Evolutionary conservation across 345 rosid genomes (phyloP).

Genomic region (Eucalyptus regnans): DNA sequence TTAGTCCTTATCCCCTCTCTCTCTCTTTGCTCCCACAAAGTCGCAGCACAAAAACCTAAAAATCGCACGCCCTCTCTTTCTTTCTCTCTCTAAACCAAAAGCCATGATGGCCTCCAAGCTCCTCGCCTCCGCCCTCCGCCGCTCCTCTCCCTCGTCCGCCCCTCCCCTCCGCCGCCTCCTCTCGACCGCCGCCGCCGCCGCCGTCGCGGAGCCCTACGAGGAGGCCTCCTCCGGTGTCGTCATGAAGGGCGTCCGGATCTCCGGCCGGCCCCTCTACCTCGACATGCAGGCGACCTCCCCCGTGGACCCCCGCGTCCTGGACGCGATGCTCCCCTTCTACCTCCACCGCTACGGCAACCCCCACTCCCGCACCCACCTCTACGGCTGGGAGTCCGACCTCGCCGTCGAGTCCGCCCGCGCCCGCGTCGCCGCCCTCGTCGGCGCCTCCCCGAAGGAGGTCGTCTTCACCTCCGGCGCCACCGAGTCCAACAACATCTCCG

Average conservation of each 20-base stretch:
- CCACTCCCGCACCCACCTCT: conserved; percentile 93
- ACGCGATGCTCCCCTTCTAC: conserved; percentile 74
- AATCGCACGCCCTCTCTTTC: neutral
- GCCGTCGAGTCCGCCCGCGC: conserved; percentile 80
- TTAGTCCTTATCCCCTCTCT: neutral
- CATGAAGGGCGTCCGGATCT: conserved; percentile 65
- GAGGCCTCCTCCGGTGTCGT: conserved; percentile 24
- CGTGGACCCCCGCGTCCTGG: conserved; percentile 79
- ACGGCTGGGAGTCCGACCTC: conserved; percentile 93
- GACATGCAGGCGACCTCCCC: conserved; percentile 89
- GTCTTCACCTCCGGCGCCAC: conserved; percentile 95
- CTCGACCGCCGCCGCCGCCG: conserved; percentile 8
- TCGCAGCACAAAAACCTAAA: neutral
- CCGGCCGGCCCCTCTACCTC: conserved; percentile 62
- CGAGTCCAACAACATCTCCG: conserved; percentile 76
- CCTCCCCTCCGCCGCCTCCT: conserved; percentile 15
- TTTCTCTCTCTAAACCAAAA: neutral
- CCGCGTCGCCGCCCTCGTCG: conserved; percentile 62
- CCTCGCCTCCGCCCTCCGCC: conserved; percentile 34
- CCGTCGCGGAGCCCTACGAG: conserved; percentile 15
- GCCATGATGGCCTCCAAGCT: conserved; percentile 48
- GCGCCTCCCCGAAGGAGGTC: conserved; percentile 83
- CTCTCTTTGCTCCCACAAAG: neutral
- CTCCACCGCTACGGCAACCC: conserved; percentile 75
- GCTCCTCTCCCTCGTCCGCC: neutral